Evolutionary conservation across 1,284 basidiomycete genomes (phyloP).

Genomic region (Fomitopsis palustris): DNA sequence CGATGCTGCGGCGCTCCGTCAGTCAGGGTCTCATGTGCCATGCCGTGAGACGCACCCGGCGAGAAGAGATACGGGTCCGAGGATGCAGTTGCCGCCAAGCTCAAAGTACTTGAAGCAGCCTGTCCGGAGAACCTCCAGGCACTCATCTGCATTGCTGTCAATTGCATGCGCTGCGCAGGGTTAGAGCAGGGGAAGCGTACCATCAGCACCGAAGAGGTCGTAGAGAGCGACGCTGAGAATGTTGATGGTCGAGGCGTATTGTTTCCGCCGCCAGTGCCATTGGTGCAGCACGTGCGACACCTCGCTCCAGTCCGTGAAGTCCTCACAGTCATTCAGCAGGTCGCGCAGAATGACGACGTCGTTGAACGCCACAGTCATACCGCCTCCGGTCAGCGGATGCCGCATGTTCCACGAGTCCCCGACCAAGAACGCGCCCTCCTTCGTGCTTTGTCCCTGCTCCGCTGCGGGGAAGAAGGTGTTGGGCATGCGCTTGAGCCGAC

Average conservation of each 20-base stretch:
- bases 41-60: conserved; percentile 57
- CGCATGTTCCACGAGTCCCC: conserved; percentile 99
- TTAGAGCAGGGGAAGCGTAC: conserved; percentile 36
- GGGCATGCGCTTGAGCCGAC: conserved; percentile 89
- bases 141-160: conserved; percentile 50
- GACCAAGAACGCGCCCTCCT: conserved; percentile 80
- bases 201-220: conserved; percentile 87
- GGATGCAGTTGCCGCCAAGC: conserved; percentile 84
- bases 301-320: conserved; percentile 61
- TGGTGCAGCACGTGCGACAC: conserved; percentile 55
- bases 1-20: conserved; percentile 39
- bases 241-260: conserved; percentile 81
- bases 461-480: conserved; percentile 91
- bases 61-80: conserved; percentile 85
- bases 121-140: conserved; percentile 79
- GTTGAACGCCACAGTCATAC: conserved; percentile 91
- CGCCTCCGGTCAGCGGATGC: conserved; percentile 95
- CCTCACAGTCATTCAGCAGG: conserved; percentile 48
- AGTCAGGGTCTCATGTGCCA: too few relatives aligned
- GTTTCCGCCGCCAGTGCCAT: conserved; percentile 88
- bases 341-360: conserved; percentile 77
- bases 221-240: conserved; percentile 90
- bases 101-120: conserved; percentile 99
- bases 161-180: background rate
- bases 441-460: conserved; percentile 62